Percentiles rank a stretch among this genome's conserved stretches.
Conservation (phyloP, 2,329 filamentous ascomycete genomes). For the Metarhizium guizhouense region DNA sequence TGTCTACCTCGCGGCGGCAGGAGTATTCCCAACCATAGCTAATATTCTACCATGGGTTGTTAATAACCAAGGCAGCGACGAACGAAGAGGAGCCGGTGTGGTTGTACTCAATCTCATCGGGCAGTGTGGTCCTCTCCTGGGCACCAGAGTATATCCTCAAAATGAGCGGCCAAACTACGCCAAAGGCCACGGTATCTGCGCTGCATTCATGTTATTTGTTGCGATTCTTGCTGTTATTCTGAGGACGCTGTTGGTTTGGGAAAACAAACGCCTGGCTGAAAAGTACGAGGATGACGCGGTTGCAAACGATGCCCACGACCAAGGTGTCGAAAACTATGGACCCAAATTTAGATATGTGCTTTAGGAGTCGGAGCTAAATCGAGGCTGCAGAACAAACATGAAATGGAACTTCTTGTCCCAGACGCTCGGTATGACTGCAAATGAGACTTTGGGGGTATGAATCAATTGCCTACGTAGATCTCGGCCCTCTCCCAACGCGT, state of each 20-base stretch:
- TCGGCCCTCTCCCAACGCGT: too few species aligned
- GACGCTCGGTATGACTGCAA: too few species aligned
- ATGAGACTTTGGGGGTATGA: too few species aligned
- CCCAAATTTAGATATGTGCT: constrained; percentile 6
- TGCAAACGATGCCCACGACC: background rate
- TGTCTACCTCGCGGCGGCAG: constrained; percentile 4
- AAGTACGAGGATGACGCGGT: background rate
- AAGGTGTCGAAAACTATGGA: constrained; percentile 7
- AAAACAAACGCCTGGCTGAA: constrained; percentile 9
- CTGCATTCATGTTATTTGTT: constrained; percentile 8
- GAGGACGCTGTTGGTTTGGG: background rate
- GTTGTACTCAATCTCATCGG: constrained; percentile 6
- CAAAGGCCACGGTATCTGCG: constrained; percentile 5
- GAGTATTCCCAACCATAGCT: constrained; percentile 6
- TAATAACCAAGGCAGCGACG: constrained; percentile 8
- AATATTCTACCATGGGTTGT: constrained; percentile 7
- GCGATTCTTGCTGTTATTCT: constrained; percentile 8
- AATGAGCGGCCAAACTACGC: constrained; percentile 3
- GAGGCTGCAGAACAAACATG: too few species aligned
- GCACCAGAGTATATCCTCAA: constrained; percentile 5
- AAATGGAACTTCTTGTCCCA: too few species aligned
- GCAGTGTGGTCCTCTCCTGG: constrained; percentile 8
- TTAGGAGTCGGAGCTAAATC: background rate
- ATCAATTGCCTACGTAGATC: too few species aligned
- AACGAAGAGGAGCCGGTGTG: constrained; percentile 6